Conservation (phyloP, 1,284 basidiomycete genomes). For the Irpex lacteus region DNA sequence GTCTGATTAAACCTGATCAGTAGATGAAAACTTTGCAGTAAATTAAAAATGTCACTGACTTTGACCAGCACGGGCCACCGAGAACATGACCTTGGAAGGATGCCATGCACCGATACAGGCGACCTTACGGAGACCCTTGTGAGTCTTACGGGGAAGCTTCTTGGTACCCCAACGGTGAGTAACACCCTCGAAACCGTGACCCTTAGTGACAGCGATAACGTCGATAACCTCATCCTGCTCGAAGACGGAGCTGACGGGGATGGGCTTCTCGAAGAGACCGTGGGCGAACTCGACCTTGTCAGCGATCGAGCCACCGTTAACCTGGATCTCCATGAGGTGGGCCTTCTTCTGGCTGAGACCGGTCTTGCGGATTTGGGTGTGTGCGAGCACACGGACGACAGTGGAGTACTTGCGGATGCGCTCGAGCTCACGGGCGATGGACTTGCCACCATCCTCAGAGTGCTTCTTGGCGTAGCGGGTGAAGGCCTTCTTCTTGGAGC, state of each 20-base stretch:
- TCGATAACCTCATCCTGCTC: conserved; percentile 98
- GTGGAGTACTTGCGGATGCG: conserved; percentile 99
- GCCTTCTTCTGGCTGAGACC: conserved; percentile 99
- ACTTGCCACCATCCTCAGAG: conserved; percentile 93
- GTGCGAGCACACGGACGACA: conserved; percentile 98
- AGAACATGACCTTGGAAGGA: conserved; percentile 99
- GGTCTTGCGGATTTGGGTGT: conserved; percentile 99
- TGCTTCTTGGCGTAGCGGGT: conserved; percentile 99
- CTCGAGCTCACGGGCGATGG: conserved; percentile 94
- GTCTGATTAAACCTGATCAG: conserved; percentile 45
- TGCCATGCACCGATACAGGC: conserved; percentile 99
- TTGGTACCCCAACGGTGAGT: conserved; percentile 99
- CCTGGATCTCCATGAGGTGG: conserved; percentile 99
- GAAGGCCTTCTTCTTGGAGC: conserved; percentile 99
- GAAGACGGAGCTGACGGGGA: conserved; percentile 86
- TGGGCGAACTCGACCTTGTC: conserved; percentile 99
- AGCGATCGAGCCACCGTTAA: conserved; percentile 95
- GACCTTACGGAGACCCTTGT: conserved; percentile 99
- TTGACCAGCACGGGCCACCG: conserved; percentile 99
- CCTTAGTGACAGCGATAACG: conserved; percentile 98
- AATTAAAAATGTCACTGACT: conserved; percentile 46
- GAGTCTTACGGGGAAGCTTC: conserved; percentile 98
- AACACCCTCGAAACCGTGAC: conserved; percentile 99
- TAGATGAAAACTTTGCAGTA: conserved; percentile 2
- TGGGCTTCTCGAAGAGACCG: conserved; percentile 95